Percentiles rank a stretch among this genome's conserved stretches.
Conservation (phyloP, 345 rosid genomes). For the Eucalyptus pauciflora region DNA sequence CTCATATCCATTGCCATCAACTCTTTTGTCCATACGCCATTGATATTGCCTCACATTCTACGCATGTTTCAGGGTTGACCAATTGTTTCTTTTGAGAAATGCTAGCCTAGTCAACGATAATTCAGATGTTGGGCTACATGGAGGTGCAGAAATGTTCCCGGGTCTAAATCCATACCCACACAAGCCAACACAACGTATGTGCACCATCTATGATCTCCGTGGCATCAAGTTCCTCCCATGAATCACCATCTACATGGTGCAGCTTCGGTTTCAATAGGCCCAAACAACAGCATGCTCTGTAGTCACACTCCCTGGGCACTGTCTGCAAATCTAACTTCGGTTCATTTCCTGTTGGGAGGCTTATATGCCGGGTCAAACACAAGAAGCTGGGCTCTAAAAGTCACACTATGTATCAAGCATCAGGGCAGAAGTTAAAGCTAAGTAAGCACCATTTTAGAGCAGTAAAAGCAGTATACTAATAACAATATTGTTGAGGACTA, state of each 20-base stretch:
- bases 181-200: conserved; percentile 70
- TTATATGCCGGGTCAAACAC: conserved; percentile 30
- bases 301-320: conserved; percentile 56
- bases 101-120: conserved; percentile 74
- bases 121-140: conserved; percentile 23
- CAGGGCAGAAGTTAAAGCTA: background rate
- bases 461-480: background rate
- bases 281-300: conserved; percentile 55
- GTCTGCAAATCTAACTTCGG: conserved; percentile 75
- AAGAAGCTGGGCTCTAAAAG: background rate
- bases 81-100: conserved; percentile 62
- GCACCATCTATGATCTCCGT: conserved; percentile 63
- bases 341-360: conserved; percentile 46
- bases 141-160: conserved; percentile 6
- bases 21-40: conserved; percentile 69
- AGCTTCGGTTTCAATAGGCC: conserved; percentile 60
- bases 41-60: conserved; percentile 82
- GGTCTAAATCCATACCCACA: conserved; percentile 54
- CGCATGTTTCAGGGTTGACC: conserved; percentile 88
- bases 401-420: background rate
- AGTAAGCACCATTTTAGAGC: background rate
- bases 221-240: conserved; percentile 83
- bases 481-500: background rate
- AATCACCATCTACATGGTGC: conserved; percentile 51
- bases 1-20: conserved; percentile 41